Evolutionary conservation across 2,329 filamentous ascomycete species (phyloP).

Genomic region (Penicillium occitanis): DNA sequence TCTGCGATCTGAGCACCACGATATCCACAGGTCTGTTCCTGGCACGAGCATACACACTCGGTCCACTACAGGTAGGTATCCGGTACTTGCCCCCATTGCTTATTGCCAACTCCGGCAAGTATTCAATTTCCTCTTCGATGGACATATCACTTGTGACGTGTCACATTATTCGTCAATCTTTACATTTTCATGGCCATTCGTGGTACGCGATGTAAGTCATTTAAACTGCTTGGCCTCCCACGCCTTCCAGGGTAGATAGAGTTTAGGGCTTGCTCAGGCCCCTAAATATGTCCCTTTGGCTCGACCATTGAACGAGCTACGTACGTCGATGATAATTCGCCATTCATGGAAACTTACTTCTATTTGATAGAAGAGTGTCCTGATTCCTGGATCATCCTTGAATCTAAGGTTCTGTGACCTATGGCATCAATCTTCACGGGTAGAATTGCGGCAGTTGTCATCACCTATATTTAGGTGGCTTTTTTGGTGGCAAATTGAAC

Average conservation of each 20-base stretch:
- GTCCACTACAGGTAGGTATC: no score
- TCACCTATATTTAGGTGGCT: not conserved
- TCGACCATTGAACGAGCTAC: not conserved
- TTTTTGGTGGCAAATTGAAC: not conserved
- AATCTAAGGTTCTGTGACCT: not conserved
- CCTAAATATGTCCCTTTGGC: not conserved
- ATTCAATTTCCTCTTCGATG: not conserved
- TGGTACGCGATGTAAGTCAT: not conserved
- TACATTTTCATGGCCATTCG: not conserved
- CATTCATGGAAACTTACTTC: not conserved
- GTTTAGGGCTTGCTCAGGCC: conserved; percentile 6
- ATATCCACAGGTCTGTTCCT: not conserved
- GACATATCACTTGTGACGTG: not conserved
- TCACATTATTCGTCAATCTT: not conserved
- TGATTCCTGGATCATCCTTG: not conserved
- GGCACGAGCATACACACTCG: not conserved
- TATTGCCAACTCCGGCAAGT: not conserved
- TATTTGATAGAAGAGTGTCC: not conserved
- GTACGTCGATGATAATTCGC: not conserved
- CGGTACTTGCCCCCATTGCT: not conserved
- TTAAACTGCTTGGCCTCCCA: no score
- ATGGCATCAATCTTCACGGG: not conserved
- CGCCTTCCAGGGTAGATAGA: not conserved
- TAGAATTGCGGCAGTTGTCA: not conserved
- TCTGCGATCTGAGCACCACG: conserved; percentile 3